Evolutionary conservation across 2,329 filamentous ascomycete species (phyloP).

Genomic region (Cladophialophora yegresii): DNA sequence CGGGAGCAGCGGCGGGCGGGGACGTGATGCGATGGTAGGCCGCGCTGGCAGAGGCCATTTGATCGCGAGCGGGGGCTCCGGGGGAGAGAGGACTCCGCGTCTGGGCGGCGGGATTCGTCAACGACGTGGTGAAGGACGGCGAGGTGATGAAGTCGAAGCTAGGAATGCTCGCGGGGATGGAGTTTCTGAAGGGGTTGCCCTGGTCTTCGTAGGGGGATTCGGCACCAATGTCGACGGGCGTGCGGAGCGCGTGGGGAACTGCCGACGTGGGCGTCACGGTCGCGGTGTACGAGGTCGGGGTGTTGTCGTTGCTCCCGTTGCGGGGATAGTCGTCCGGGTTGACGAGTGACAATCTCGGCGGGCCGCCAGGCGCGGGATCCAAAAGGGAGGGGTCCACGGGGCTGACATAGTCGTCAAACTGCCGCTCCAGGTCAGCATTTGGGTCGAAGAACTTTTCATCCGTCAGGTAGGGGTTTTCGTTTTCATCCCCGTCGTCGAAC

Average conservation of each 20-base stretch:
- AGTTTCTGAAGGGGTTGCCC: constrained; percentile 36
- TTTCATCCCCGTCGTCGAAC: constrained; percentile 25
- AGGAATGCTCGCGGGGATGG: constrained; percentile 33
- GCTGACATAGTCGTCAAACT: constrained; percentile 26
- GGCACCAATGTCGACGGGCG: constrained; percentile 10
- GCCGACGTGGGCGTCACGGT: constrained; percentile 34
- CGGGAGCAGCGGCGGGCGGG: constrained; percentile 7
- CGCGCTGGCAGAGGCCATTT: constrained; percentile 25
- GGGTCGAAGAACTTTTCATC: constrained; percentile 37
- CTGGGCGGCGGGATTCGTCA: not conserved
- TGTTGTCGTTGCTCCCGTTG: constrained; percentile 32
- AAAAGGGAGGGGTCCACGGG: constrained; percentile 20
- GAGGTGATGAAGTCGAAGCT: constrained; percentile 33
- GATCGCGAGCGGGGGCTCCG: constrained; percentile 23
- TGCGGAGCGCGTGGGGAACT: constrained; percentile 16
- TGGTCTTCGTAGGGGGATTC: constrained; percentile 34
- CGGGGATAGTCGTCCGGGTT: constrained; percentile 34
- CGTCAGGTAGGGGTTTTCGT: constrained; percentile 30
- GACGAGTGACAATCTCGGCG: constrained; percentile 34
- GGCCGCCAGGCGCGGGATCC: constrained; percentile 20
- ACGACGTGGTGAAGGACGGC: not conserved
- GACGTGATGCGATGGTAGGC: constrained; percentile 24
- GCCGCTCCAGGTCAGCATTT: constrained; percentile 31
- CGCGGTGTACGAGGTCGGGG: constrained; percentile 35
- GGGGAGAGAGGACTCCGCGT: constrained; percentile 6